Conservation (phyloP, 345 rosid species). For the Turritis glabra region DNA sequence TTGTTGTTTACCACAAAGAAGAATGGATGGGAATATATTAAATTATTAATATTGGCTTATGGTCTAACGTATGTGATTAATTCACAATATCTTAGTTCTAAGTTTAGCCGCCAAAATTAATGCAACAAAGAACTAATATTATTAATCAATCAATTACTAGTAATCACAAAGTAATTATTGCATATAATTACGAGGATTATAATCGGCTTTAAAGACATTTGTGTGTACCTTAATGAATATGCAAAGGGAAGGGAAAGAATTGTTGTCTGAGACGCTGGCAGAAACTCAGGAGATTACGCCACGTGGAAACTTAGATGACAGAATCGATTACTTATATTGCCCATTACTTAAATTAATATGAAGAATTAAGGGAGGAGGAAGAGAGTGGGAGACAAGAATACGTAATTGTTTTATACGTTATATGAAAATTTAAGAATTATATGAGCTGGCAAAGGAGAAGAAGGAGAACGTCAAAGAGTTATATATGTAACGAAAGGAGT, state of each 20-base stretch:
- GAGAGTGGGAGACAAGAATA: slow-evolving; percentile 37
- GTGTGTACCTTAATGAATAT: slow-evolving; percentile 31
- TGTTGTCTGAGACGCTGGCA: slow-evolving; percentile 40
- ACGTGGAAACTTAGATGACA: slow-evolving; percentile 25
- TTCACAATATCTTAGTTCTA: slow-evolving; percentile 31
- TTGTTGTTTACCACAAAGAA: slow-evolving; percentile 25
- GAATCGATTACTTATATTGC: neutral
- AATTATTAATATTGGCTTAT: slow-evolving; percentile 12
- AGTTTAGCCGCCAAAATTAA: slow-evolving; percentile 29
- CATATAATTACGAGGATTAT: neutral
- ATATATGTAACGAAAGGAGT: slow-evolving; percentile 8
- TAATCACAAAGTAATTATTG: neutral
- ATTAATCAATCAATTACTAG: no score
- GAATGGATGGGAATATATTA: slow-evolving; percentile 11
- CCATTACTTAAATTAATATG: slow-evolving; percentile 1
- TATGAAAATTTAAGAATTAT: neutral
- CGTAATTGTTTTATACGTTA: slow-evolving; percentile 18
- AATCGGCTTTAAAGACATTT: neutral
- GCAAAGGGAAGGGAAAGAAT: slow-evolving; percentile 12
- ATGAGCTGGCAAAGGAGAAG: slow-evolving; percentile 13
- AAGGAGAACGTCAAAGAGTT: slow-evolving; percentile 9
- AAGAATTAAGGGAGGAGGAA: neutral
- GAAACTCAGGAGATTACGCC: slow-evolving; percentile 27
- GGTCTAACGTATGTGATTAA: slow-evolving; percentile 40
- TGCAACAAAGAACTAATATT: no score